Evolutionary conservation across 208 protist species (phyloP).

Genomic region (Leishmania amazonensis): DNA sequence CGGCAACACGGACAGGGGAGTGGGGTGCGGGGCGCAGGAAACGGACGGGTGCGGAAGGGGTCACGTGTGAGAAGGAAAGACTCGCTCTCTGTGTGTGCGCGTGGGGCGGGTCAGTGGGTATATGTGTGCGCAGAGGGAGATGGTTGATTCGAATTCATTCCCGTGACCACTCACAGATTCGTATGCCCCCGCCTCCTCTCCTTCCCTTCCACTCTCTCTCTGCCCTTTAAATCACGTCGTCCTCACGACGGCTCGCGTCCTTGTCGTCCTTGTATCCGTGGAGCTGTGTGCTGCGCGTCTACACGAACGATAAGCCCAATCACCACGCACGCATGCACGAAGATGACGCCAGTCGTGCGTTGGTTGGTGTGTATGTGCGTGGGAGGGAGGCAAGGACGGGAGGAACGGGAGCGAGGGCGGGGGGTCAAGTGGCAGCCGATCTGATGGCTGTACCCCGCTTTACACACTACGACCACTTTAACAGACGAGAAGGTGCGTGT

Average conservation of each 20-base stretch:
- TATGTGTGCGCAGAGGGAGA: neutral
- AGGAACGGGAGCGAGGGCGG: neutral
- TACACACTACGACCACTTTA: neutral
- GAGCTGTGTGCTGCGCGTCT: neutral
- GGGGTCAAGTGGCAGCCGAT: neutral
- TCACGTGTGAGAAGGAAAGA: neutral
- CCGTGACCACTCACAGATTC: neutral
- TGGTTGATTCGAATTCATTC: neutral
- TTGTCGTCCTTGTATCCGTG: neutral
- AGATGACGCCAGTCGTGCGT: neutral
- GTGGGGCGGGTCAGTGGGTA: neutral
- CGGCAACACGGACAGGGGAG: no score
- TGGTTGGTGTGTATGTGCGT: neutral
- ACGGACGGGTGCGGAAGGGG: no score
- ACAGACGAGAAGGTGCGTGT: neutral
- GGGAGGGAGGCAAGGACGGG: neutral
- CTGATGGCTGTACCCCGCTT: neutral
- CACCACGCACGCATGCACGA: neutral
- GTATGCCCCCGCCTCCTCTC: neutral
- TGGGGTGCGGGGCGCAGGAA: no score
- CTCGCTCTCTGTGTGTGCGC: neutral
- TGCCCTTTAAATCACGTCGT: neutral
- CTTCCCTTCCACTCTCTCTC: neutral
- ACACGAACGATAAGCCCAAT: neutral
- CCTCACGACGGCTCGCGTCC: neutral